Evolutionary conservation across 2,329 filamentous ascomycete species (phyloP).

Genomic region (Coniella lustricola): DNA sequence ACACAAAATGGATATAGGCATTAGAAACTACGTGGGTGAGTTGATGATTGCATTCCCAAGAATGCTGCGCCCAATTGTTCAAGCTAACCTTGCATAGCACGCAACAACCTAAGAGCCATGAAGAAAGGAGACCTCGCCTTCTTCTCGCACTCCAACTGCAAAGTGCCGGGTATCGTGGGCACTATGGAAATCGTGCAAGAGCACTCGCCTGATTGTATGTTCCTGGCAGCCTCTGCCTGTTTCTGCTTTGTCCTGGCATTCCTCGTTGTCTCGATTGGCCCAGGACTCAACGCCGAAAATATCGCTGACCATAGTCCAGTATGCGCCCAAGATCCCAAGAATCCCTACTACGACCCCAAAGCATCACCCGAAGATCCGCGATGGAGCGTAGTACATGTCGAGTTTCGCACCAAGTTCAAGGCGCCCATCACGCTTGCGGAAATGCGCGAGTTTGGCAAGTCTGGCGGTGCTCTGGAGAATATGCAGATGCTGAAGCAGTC

Average conservation of each 20-base stretch:
- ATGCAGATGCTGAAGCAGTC: conserved; percentile 81
- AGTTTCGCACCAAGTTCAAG: conserved; percentile 76
- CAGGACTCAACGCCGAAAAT: too few relatives aligned
- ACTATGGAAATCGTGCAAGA: conserved; percentile 85
- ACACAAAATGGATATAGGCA: conserved; percentile 22
- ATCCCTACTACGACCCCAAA: conserved; percentile 78
- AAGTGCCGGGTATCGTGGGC: conserved; percentile 79
- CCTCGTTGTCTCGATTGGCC: neutral
- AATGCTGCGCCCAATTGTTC: neutral
- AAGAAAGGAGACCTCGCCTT: conserved; percentile 86
- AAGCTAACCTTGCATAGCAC: conserved; percentile 39
- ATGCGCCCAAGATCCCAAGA: conserved; percentile 61
- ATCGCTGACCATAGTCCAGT: conserved; percentile 33
- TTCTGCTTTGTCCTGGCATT: neutral
- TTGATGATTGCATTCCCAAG: neutral
- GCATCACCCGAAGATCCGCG: conserved; percentile 63
- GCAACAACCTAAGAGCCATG: conserved; percentile 89
- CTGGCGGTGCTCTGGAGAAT: conserved; percentile 52
- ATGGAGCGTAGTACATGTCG: conserved; percentile 87
- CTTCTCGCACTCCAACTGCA: conserved; percentile 95
- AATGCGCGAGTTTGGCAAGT: conserved; percentile 56
- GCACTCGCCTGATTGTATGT: conserved; percentile 68
- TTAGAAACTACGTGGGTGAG: conserved; percentile 26
- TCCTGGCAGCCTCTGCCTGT: neutral
- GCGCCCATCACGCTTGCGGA: conserved; percentile 63